Percentiles rank a stretch among this genome's conserved stretches.
phyloP scores from a whole-genome alignment of 208 protist species.

The Vickermania ingenoplastis region DNA sequence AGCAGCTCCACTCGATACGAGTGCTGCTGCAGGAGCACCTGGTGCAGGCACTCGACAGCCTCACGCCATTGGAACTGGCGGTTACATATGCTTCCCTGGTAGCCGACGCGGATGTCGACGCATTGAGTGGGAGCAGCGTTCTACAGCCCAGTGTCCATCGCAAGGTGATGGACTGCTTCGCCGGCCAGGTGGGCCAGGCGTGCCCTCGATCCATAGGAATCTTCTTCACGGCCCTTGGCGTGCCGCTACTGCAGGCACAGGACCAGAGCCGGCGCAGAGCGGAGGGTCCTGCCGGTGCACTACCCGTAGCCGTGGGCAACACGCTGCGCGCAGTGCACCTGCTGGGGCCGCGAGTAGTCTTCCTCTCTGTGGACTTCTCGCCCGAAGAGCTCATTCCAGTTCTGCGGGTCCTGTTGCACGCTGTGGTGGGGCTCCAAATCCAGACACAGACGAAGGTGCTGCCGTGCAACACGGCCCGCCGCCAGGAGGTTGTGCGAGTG shows the following conservation, averaged over 20 bases:
- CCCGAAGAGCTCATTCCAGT: conserved; percentile 65
- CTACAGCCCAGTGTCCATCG: neutral
- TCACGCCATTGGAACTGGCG: conserved; percentile 58
- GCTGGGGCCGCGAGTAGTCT: conserved; percentile 58
- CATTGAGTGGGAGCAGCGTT: neutral
- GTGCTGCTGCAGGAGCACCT: conserved; percentile 8
- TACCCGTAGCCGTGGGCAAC: conserved; percentile 3
- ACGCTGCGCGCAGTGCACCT: conserved; percentile 29
- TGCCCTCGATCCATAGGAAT: conserved; percentile 66
- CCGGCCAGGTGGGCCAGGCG: neutral
- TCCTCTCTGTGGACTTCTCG: conserved; percentile 73
- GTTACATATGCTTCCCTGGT: conserved; percentile 56
- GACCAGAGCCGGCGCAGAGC: no score
- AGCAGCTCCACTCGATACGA: conserved; percentile 4
- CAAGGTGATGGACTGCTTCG: neutral
- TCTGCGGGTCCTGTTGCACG: conserved; percentile 47
- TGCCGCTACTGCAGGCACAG: conserved; percentile 1
- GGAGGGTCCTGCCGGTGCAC: no score
- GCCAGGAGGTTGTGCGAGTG: neutral
- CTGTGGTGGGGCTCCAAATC: neutral
- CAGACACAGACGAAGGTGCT: neutral
- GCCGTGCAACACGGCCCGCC: neutral
- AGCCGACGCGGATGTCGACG: neutral
- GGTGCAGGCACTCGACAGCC: conserved; percentile 16
- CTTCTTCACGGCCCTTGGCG: conserved; percentile 44